phyloP scores from a whole-genome alignment of 768 basidiomycete species.

The Lactarius trivialis region DNA sequence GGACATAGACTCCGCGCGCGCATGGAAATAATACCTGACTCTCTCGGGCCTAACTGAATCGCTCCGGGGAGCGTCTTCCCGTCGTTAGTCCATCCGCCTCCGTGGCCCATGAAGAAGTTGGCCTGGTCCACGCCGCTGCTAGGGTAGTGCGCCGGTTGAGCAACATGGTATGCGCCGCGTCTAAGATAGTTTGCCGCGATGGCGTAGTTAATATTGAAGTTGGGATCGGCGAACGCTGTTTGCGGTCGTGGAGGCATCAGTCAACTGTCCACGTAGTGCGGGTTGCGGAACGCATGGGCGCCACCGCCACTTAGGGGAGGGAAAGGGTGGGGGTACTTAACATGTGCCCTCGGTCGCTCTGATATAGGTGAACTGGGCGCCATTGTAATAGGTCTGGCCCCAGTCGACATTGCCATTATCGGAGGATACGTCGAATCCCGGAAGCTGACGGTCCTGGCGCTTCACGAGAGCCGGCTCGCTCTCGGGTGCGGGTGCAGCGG shows the following conservation, averaged over 20 bases:
- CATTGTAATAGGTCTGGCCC: slow-evolving; percentile 44
- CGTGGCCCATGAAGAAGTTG: slow-evolving; percentile 46
- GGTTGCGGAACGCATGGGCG: no score
- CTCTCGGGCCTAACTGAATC: no score
- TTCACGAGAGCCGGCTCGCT: no score
- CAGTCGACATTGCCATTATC: slow-evolving; percentile 47
- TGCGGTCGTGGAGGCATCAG: slow-evolving; percentile 24
- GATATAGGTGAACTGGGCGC: slow-evolving; percentile 52
- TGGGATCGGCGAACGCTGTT: slow-evolving; percentile 35
- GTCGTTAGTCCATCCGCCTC: slow-evolving; percentile 49
- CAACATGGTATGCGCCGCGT: slow-evolving; percentile 57
- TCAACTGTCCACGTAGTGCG: no score
- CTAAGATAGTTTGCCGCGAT: slow-evolving; percentile 54
- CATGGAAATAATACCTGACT: background rate
- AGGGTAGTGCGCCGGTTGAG: slow-evolving; percentile 45
- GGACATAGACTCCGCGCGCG: no score
- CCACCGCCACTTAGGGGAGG: no score
- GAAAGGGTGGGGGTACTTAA: no score
- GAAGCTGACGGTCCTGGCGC: slow-evolving; percentile 36
- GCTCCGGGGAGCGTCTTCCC: slow-evolving; percentile 59
- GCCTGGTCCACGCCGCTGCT: slow-evolving; percentile 58
- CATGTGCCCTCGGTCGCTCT: slow-evolving; percentile 63
- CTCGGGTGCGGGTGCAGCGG: no score
- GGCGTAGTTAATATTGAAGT: slow-evolving; percentile 45
- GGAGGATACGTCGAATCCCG: slow-evolving; percentile 54